A percentile compares a stretch with the other conserved stretches of the same genome.
Conservation (phyloP, 2,329 filamentous ascomycete genomes). For the Sarocladium brachiariae region DNA sequence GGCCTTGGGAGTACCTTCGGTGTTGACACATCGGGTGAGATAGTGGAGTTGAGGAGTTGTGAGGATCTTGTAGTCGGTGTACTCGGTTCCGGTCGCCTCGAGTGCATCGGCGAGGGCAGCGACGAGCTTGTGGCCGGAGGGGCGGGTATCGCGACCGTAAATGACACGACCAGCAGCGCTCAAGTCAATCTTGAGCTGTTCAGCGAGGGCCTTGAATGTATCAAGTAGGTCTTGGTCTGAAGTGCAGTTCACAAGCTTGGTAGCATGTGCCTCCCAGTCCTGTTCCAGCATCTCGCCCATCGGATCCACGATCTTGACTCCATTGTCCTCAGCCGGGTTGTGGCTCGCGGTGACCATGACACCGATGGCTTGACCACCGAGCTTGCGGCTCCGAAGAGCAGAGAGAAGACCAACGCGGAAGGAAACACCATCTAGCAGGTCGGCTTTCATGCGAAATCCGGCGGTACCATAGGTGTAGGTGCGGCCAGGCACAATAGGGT, state of each 20-base stretch:
- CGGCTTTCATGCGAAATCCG: conserved; percentile 63
- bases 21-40: conserved; percentile 89
- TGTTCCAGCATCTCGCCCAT: conserved; percentile 97
- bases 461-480: conserved; percentile 60
- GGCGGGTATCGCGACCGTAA: conserved; percentile 86
- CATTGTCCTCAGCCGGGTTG: conserved; percentile 85
- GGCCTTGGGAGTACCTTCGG: conserved; percentile 74
- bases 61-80: conserved; percentile 80
- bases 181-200: conserved; percentile 69
- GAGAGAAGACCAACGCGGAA: conserved; percentile 89
- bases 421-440: conserved; percentile 84
- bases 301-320: conserved; percentile 92
- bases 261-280: conserved; percentile 88
- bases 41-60: conserved; percentile 99
- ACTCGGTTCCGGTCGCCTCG: conserved; percentile 65
- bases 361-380: conserved; percentile 85
- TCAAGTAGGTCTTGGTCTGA: conserved; percentile 68
- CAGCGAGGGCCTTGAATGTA: conserved; percentile 68
- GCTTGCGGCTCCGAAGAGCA: conserved; percentile 80
- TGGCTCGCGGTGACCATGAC: conserved; percentile 96
- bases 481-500: conserved; percentile 50
- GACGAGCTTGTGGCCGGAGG: conserved; percentile 80
- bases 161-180: conserved; percentile 69
- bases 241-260: conserved; percentile 77
- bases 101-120: conserved; percentile 73